A percentile compares a stretch with the other conserved stretches of the same genome.
These are phyloP conservation scores for Bipolaris gigantea DNA, from an alignment of 2,329 filamentous ascomycete species.

Conservation along the genomic window DNA sequence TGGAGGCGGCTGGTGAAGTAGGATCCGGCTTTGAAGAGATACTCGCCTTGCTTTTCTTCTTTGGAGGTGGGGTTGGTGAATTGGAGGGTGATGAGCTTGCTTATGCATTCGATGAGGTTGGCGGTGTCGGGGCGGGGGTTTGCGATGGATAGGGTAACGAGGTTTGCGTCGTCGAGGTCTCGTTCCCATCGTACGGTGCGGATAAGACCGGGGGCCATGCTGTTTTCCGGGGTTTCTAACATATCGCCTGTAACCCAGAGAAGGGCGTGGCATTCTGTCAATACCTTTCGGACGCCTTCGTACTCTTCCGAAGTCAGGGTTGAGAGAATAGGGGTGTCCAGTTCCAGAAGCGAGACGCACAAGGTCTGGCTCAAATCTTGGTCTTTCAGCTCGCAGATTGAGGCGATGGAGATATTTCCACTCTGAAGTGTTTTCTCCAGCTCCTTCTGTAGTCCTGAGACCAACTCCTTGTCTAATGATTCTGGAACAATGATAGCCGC, in stretches of 20 bases:
- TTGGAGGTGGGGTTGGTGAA: neutral
- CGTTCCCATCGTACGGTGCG: slow-evolving; percentile 2
- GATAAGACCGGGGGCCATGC: slow-evolving; percentile 1
- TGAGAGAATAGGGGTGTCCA: neutral
- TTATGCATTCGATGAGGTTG: neutral
- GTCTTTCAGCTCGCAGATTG: neutral
- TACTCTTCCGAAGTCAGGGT: neutral
- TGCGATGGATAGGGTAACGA: neutral
- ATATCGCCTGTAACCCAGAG: neutral
- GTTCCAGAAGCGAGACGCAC: neutral
- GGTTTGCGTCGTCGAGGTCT: neutral
- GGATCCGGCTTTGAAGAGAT: neutral
- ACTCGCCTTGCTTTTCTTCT: neutral
- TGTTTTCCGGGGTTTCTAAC: neutral
- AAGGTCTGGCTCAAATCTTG: neutral
- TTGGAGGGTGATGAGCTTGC: neutral
- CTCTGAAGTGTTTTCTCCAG: neutral
- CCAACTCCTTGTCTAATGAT: neutral
- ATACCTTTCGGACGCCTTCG: neutral
- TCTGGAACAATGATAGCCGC: neutral
- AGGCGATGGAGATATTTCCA: neutral
- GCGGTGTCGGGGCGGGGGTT: neutral
- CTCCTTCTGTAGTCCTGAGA: neutral
- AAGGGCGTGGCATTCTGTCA: neutral
- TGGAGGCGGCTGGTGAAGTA: slow-evolving; percentile 1